These are phyloP conservation scores for Colletotrichum magnum DNA, from an alignment of 2,329 filamentous ascomycete genomes.

Conservation along the genomic window DNA sequence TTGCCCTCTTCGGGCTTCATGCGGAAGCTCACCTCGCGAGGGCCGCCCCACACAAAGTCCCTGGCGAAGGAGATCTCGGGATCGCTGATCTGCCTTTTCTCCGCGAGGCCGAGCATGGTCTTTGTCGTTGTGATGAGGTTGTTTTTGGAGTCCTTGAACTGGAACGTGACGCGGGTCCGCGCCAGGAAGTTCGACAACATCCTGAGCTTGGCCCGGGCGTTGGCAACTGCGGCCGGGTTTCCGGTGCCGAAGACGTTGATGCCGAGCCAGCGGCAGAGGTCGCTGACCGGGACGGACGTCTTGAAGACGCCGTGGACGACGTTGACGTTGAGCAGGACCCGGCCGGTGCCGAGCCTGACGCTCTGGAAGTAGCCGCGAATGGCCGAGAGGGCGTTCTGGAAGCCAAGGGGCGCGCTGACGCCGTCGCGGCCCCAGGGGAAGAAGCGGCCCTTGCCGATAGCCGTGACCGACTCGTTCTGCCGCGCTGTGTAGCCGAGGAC, in stretches of 20 bases:
- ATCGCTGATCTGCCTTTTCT: slow-evolving; percentile 7
- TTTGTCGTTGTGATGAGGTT: slow-evolving; percentile 41
- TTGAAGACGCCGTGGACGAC: slow-evolving; percentile 69
- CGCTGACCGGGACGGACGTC: slow-evolving; percentile 51
- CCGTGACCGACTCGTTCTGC: slow-evolving; percentile 51
- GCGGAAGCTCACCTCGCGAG: slow-evolving; percentile 51
- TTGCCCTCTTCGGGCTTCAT: slow-evolving; percentile 42
- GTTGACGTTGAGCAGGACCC: slow-evolving; percentile 69
- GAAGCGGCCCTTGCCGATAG: slow-evolving; percentile 63
- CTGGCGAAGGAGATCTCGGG: slow-evolving; percentile 10
- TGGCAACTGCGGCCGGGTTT: background rate
- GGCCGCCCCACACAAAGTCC: slow-evolving; percentile 41
- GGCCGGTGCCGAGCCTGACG: slow-evolving; percentile 66
- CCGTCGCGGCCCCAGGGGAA: slow-evolving; percentile 57
- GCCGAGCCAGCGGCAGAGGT: slow-evolving; percentile 36
- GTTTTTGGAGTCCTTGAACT: slow-evolving; percentile 45
- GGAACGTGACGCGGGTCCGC: slow-evolving; percentile 56
- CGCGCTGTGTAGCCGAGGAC: slow-evolving; percentile 63
- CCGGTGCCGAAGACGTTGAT: slow-evolving; percentile 34
- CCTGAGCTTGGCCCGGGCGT: slow-evolving; percentile 42
- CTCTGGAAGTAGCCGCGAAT: slow-evolving; percentile 71
- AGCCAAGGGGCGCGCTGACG: slow-evolving; percentile 47
- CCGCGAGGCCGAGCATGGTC: slow-evolving; percentile 47
- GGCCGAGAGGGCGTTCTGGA: slow-evolving; percentile 53
- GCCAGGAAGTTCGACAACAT: slow-evolving; percentile 54